These are phyloP conservation scores for Fulvia fulva DNA, from an alignment of 2,329 filamentous ascomycete genomes.

Conservation along the genomic window DNA sequence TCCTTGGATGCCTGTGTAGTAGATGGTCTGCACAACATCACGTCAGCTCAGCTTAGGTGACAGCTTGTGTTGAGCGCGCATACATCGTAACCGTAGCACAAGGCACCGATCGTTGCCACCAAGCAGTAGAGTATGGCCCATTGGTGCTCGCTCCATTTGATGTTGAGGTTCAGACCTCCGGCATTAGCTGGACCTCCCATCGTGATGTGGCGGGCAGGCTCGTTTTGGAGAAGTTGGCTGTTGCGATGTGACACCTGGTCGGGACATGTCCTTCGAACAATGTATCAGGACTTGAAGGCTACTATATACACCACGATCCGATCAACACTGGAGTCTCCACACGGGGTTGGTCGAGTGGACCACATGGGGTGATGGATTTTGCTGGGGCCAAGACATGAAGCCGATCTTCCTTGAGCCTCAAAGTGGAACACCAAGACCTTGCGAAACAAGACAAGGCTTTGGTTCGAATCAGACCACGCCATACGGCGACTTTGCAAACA, in stretches of 20 bases:
- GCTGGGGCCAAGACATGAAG: no score
- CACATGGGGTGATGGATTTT: no score
- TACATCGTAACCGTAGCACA: constrained; percentile 23
- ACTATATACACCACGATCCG: background rate
- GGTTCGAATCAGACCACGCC: no score
- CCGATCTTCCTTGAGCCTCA: no score
- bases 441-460: no score
- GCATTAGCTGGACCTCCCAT: constrained; percentile 9
- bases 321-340: constrained; percentile 4
- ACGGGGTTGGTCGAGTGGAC: constrained; percentile 1
- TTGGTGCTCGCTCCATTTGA: constrained; percentile 20
- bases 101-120: constrained; percentile 20
- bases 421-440: no score
- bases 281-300: no score
- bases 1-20: constrained; percentile 22
- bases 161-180: constrained; percentile 19
- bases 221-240: background rate
- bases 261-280: background rate
- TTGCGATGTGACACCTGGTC: background rate
- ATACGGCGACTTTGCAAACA: no score
- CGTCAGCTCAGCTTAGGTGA: no score
- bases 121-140: constrained; percentile 22
- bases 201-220: background rate
- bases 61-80: no score
- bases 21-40: no score